Evolutionary conservation across 768 basidiomycete genomes (phyloP).

Genomic region (Mrakia gelida): DNA sequence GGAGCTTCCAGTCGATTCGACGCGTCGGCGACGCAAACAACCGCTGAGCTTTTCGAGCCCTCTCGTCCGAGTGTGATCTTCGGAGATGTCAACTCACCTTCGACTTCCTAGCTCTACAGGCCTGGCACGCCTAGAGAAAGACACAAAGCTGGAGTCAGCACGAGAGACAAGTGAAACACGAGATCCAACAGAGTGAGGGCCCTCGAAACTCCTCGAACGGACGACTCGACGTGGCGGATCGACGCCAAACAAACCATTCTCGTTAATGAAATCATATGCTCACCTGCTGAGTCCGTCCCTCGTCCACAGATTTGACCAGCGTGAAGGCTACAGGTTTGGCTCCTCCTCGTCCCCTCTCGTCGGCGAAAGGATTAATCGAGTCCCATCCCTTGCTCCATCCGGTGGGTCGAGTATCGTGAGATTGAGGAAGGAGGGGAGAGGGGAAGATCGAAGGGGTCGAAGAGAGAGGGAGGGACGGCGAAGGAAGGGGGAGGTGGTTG

Average conservation of each 20-base stretch:
- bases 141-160: not conserved
- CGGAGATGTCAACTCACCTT: no score
- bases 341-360: not conserved
- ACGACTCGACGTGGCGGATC: no score
- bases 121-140: not conserved
- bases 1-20: no score
- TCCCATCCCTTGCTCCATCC: not conserved
- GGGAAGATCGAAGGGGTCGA: not conserved
- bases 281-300: not conserved
- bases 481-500: no score
- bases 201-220: no score
- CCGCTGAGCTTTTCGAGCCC: not conserved
- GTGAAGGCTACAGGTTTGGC: not conserved
- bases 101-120: not conserved
- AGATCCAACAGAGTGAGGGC: no score
- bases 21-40: not conserved
- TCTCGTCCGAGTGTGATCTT: no score
- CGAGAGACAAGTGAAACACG: not conserved
- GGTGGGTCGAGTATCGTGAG: not conserved
- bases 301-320: not conserved
- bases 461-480: not conserved
- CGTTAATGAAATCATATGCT: no score
- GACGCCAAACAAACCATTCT: no score
- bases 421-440: not conserved
- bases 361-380: not conserved